These are phyloP conservation scores for Mortierella sp. DNA, from an alignment of 371 early-diverging fungal genomes.

Conservation along the genomic window DNA sequence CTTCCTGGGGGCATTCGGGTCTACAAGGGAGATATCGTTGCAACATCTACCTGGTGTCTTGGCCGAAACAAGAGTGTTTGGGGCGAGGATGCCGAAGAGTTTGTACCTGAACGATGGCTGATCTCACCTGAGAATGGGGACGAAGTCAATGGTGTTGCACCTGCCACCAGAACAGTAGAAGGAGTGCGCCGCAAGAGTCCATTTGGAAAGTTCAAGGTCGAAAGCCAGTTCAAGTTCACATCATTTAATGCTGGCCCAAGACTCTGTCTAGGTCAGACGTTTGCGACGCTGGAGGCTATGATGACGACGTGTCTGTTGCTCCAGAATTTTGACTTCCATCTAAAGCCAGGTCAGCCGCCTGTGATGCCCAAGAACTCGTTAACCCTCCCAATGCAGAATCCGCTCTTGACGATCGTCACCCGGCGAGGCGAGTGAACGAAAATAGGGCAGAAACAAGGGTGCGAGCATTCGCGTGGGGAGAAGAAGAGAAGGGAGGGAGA, in stretches of 20 bases:
- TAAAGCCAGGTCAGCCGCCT: constrained; percentile 53
- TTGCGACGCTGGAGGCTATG: constrained; percentile 63
- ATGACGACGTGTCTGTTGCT: constrained; percentile 59
- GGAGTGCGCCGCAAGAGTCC: constrained; percentile 17
- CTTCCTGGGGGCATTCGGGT: constrained; percentile 70
- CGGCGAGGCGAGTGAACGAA: neutral
- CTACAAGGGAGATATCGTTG: constrained; percentile 58
- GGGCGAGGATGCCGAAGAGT: constrained; percentile 68
- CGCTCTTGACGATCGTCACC: constrained; percentile 16
- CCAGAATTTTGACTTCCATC: constrained; percentile 54
- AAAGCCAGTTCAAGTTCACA: constrained; percentile 40
- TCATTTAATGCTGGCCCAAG: constrained; percentile 75
- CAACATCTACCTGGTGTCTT: constrained; percentile 57
- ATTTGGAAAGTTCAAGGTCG: constrained; percentile 32
- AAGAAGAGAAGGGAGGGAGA: neutral
- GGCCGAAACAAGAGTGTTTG: constrained; percentile 63
- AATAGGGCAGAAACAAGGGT: neutral
- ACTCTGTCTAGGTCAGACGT: constrained; percentile 54
- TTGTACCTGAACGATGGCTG: constrained; percentile 72
- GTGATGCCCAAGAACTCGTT: constrained; percentile 23
- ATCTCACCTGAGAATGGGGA: constrained; percentile 29
- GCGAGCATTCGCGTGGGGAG: neutral
- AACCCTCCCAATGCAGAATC: constrained; percentile 34
- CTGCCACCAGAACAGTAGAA: neutral
- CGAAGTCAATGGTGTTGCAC: constrained; percentile 20